Percentiles rank a stretch among this genome's conserved stretches.
phyloP scores from a whole-genome alignment of 441 rosid genomes.

The Gossypium davidsonii region DNA sequence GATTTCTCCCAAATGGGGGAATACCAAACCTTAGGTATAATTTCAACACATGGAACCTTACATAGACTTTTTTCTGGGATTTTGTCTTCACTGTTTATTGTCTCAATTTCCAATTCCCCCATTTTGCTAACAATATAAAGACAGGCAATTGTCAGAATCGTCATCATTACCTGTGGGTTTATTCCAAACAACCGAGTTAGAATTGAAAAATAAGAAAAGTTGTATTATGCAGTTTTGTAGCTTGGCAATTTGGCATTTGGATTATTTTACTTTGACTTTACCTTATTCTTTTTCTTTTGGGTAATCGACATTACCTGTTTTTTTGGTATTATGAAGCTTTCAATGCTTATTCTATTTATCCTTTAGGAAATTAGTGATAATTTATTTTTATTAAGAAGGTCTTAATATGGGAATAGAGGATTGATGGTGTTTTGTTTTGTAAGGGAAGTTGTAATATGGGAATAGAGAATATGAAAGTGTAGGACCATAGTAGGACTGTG shows the following conservation, averaged over 20 bases:
- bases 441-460: no score
- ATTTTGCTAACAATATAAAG: background rate
- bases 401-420: no score
- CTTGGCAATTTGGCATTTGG: background rate
- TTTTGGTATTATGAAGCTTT: no score
- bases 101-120: background rate
- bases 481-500: no score
- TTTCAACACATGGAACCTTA: constrained; percentile 12
- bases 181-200: background rate
- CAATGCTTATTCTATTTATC: no score
- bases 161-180: background rate
- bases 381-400: no score
- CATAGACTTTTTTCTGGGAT: background rate
- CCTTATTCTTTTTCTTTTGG: background rate
- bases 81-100: background rate
- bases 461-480: no score
- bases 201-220: background rate
- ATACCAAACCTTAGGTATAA: constrained; percentile 19
- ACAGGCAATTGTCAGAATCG: background rate
- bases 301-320: background rate
- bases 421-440: no score
- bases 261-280: background rate
- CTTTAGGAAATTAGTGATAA: no score
- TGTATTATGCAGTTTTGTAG: background rate
- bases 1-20: background rate